A percentile compares a stretch with the other conserved stretches of the same genome.
Conservation (phyloP, 2,329 filamentous ascomycete genomes). For the Penicillium sp. region DNA sequence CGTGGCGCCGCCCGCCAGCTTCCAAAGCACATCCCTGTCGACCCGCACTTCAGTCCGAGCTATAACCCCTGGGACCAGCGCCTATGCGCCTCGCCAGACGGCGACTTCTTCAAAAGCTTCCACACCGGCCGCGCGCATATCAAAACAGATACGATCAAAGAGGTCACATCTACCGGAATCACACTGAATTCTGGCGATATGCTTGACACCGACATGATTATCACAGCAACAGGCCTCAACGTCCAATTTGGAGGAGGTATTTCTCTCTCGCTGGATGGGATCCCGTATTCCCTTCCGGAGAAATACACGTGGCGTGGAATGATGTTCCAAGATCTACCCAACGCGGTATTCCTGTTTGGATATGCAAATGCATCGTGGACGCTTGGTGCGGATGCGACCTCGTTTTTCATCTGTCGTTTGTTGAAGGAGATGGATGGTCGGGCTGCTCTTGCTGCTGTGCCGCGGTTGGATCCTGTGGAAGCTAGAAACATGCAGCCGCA, state of each 20-base stretch:
- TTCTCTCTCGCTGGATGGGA: conserved; percentile 29
- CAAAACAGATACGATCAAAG: conserved; percentile 53
- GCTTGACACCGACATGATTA: conserved; percentile 36
- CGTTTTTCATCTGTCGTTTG: conserved; percentile 29
- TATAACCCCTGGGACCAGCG: conserved; percentile 71
- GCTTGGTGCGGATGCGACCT: conserved; percentile 36
- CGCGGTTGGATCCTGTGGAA: conserved; percentile 16
- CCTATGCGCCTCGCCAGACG: conserved; percentile 63
- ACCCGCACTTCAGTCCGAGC: conserved; percentile 62
- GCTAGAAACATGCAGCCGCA: conserved; percentile 19
- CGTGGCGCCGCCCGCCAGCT: conserved; percentile 35
- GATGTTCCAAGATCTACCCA: conserved; percentile 41
- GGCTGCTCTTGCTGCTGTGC: conserved; percentile 19
- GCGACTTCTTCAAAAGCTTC: conserved; percentile 56
- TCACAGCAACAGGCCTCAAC: conserved; percentile 42
- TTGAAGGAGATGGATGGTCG: conserved; percentile 22
- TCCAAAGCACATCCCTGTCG: conserved; percentile 52
- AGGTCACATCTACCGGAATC: conserved; percentile 48
- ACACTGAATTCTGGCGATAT: conserved; percentile 40
- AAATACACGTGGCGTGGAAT: conserved; percentile 37
- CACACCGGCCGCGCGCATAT: conserved; percentile 49
- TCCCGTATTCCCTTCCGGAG: conserved; percentile 17
- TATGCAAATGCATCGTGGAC: conserved; percentile 41
- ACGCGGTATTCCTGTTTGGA: conserved; percentile 35
- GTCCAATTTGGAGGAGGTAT: conserved; percentile 33